Evolutionary conservation across 345 rosid genomes (phyloP).

Genomic region (Turritis glabra): DNA sequence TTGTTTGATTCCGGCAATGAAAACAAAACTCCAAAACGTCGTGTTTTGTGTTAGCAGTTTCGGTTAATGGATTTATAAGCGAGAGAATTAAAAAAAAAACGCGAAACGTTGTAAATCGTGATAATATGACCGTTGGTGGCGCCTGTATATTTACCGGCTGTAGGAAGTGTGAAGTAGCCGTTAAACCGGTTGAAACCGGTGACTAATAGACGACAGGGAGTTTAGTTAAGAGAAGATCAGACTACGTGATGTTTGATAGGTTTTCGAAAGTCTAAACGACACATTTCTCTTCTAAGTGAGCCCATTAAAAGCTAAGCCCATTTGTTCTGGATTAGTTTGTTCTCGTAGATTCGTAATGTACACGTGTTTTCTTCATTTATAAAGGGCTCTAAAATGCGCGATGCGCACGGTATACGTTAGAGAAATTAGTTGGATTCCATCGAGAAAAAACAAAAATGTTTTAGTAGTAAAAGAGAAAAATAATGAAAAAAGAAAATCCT

Average conservation of each 20-base stretch:
- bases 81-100: not conserved
- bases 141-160: constrained; percentile 33
- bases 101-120: constrained; percentile 37
- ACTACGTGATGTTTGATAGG: constrained; percentile 5
- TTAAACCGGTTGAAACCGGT: constrained; percentile 37
- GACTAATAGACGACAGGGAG: not conserved
- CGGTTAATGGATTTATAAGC: not conserved
- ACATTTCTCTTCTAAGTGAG: not conserved
- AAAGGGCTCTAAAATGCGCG: constrained; percentile 19
- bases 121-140: constrained; percentile 58
- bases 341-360: not conserved
- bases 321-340: not conserved
- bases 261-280: not conserved
- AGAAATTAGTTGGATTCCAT: constrained; percentile 3
- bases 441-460: not conserved
- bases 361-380: constrained; percentile 8
- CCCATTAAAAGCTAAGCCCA: constrained; percentile 21
- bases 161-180: constrained; percentile 51
- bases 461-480: not conserved
- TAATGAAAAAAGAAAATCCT: constrained; percentile 21
- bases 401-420: constrained; percentile 18
- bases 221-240: not conserved
- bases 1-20: not conserved
- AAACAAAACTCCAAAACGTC: not conserved
- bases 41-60: not conserved